Conservation (phyloP, 1,284 basidiomycete species). For the Pyrrhoderma lamaoense region DNA sequence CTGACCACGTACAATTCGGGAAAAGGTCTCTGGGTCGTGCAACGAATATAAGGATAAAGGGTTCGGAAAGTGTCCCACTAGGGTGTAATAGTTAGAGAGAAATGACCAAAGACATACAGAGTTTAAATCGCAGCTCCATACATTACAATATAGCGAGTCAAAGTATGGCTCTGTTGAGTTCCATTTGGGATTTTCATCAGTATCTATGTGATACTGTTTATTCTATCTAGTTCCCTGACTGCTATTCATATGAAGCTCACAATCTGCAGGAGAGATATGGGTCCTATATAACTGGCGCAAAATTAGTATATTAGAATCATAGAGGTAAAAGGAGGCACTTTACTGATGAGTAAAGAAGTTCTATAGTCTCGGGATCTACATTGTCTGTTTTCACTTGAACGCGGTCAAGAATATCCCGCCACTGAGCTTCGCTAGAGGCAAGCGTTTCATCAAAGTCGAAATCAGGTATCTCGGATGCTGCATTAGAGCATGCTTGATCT, state of each 20-base stretch:
- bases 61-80: slow-evolving; percentile 64
- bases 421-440: slow-evolving; percentile 36
- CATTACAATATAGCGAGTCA: slow-evolving; percentile 65
- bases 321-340: slow-evolving; percentile 16
- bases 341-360: slow-evolving; percentile 55
- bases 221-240: background rate
- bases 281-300: slow-evolving; percentile 47
- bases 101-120: background rate
- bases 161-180: slow-evolving; percentile 58
- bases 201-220: slow-evolving; percentile 34
- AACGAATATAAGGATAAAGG: slow-evolving; percentile 51
- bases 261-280: slow-evolving; percentile 62
- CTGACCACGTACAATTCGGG: slow-evolving; percentile 51
- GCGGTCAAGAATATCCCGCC: slow-evolving; percentile 50
- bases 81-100: background rate
- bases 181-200: slow-evolving; percentile 65
- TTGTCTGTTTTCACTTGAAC: slow-evolving; percentile 45
- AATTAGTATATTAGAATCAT: background rate
- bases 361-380: slow-evolving; percentile 41
- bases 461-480: slow-evolving; percentile 52
- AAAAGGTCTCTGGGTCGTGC: slow-evolving; percentile 52
- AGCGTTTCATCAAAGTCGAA: slow-evolving; percentile 47
- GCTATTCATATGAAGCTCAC: slow-evolving; percentile 29
- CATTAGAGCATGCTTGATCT: slow-evolving; percentile 52
- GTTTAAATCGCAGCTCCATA: slow-evolving; percentile 23